These are phyloP conservation scores for Biscutella laevigata DNA, from an alignment of 441 rosid genomes.

Conservation along the genomic window DNA sequence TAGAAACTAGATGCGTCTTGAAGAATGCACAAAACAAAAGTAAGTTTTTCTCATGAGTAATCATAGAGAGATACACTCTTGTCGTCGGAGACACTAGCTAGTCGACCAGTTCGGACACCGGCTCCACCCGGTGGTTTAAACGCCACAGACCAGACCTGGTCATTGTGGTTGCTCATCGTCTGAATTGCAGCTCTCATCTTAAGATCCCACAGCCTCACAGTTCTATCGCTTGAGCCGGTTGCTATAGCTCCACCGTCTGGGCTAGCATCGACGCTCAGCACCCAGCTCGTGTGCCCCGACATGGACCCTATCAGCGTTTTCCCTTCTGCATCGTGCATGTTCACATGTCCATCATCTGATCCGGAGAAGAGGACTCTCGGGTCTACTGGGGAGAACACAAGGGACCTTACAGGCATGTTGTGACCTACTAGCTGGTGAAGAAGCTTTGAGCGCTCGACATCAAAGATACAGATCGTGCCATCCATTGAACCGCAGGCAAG, in stretches of 20 bases:
- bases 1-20: constrained; percentile 12
- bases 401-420: constrained; percentile 85
- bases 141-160: constrained; percentile 85
- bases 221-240: constrained; percentile 81
- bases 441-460: constrained; percentile 68
- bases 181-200: constrained; percentile 79
- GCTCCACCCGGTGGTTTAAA: constrained; percentile 54
- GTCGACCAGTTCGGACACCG: constrained; percentile 46
- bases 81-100: constrained; percentile 92
- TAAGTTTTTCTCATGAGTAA: constrained; percentile 44
- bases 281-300: constrained; percentile 93
- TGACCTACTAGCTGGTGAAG: constrained; percentile 88
- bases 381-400: constrained; percentile 72
- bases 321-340: constrained; percentile 87
- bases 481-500: constrained; percentile 97
- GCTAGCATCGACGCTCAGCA: constrained; percentile 80
- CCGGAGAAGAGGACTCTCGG: constrained; percentile 67
- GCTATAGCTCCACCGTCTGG: constrained; percentile 83
- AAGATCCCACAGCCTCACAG: constrained; percentile 88
- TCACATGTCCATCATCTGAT: constrained; percentile 83
- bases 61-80: constrained; percentile 85
- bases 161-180: constrained; percentile 79
- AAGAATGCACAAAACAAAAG: neutral
- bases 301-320: constrained; percentile 59
- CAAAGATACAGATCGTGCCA: constrained; percentile 80